Base-by-base conservation (phyloP, 108 stramenopile species). In the Fistulifera pelliculosa region DNA sequence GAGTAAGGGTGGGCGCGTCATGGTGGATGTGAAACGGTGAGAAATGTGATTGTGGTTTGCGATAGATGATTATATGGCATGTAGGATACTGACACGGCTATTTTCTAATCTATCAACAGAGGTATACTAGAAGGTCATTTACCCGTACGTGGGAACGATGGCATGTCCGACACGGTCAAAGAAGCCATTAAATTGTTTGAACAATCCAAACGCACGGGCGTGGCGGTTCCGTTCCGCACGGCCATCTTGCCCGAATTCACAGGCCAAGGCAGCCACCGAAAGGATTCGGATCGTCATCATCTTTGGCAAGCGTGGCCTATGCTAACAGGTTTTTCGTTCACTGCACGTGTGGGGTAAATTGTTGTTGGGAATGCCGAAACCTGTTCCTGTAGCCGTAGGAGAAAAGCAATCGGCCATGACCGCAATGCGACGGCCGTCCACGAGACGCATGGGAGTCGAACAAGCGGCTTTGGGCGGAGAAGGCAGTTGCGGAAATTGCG, bases 111-210 rank as follows among this genome's bases (percentile, higher is more conserved):
- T n/a, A n/a, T n/a, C n/a, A n/a, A n/a, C 42, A 58, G 80, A 28
- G 76, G 80, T 24, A 67, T 67, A 41, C 38, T 81, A 49, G 80
- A 81, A 56, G 72, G 72, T 21, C 80, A 81, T 41, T 28, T 81
- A 8, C 75, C 80, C 16, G 66, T 81, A 3, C 58, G 80, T 19
- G 75, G 75, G 2, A 59, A 57, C 6, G 80, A 81, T 61, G 80
- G 75, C 38, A 77, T 71, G 75, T 60, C 54, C 15, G 80, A 81
- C 51, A 81, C 80, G 1, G 80, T 81, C 7, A 77, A 77, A 49
- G 79, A 81, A 42, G 80, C 80, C 22, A 81, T 81, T 52, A 81
- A 81, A 41, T 43, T 81, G 25, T 81, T 76, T 58, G 80, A 81
- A 42, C 75, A 76, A 51, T 68, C 61, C 66, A 81, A 77, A 56